Percentiles rank a stretch among this genome's conserved stretches.
Conservation (phyloP, 768 basidiomycete genomes). For the Antrodiella citrinella region DNA sequence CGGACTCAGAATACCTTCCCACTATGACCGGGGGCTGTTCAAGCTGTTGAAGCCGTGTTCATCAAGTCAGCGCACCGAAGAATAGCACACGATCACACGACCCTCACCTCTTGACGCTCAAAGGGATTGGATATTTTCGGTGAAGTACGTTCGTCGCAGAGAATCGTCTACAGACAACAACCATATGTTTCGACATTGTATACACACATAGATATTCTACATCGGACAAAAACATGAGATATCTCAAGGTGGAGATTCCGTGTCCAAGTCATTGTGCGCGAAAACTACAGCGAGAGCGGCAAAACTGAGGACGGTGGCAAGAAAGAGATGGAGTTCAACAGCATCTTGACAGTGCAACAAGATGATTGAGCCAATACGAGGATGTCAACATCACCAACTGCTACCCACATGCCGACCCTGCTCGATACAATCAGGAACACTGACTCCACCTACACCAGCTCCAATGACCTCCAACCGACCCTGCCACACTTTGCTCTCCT, state of each 20-base stretch:
- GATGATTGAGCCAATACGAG: too few species aligned
- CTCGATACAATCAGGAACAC: slow-evolving; percentile 79
- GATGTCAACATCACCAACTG: slow-evolving; percentile 8
- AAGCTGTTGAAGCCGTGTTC: neutral
- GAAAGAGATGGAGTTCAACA: too few species aligned
- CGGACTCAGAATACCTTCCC: neutral
- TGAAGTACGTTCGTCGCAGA: neutral
- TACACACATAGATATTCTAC: too few species aligned
- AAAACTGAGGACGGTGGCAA: too few species aligned
- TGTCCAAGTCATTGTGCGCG: too few species aligned
- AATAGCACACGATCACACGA: neutral
- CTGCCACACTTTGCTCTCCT: slow-evolving; percentile 24
- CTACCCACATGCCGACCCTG: slow-evolving; percentile 47
- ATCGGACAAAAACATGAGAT: too few species aligned
- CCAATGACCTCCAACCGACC: slow-evolving; percentile 60
- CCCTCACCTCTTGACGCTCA: neutral
- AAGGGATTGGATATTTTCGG: neutral
- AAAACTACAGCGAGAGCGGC: too few species aligned
- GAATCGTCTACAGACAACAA: too few species aligned
- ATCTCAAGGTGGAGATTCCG: too few species aligned
- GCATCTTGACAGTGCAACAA: too few species aligned
- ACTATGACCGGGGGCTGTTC: neutral
- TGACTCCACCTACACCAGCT: slow-evolving; percentile 82
- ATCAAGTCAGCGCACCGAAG: neutral
- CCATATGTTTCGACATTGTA: too few species aligned